These are phyloP conservation scores for Fomes fomentarius DNA, from an alignment of 1,284 basidiomycete species.

Conservation along the genomic window DNA sequence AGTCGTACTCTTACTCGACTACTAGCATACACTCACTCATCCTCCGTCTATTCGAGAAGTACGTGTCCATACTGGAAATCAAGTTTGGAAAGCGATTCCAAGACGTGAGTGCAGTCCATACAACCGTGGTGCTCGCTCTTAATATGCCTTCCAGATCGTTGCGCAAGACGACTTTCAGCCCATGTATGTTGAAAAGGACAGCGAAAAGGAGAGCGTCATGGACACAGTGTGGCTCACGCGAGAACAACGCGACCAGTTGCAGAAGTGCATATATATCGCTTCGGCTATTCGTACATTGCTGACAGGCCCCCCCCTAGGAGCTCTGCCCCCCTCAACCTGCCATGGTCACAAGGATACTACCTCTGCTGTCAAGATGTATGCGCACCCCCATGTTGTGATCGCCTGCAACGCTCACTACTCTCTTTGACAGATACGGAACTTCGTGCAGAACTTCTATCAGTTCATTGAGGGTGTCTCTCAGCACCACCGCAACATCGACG, in stretches of 20 bases:
- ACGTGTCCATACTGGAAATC: conserved; percentile 81
- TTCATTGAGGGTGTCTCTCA: conserved; percentile 95
- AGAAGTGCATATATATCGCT: conserved; percentile 62
- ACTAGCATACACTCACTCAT: conserved; percentile 85
- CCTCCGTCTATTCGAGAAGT: conserved; percentile 89
- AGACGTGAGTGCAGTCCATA: conserved; percentile 52
- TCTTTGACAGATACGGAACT: conserved; percentile 75
- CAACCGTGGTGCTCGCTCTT: background rate
- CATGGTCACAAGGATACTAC: conserved; percentile 96
- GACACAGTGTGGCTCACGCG: conserved; percentile 86
- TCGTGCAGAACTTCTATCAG: conserved; percentile 96
- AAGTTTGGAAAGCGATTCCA: conserved; percentile 88
- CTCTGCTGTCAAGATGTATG: conserved; percentile 91
- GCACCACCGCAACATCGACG: conserved; percentile 91
- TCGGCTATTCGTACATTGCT: no score
- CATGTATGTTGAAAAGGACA: conserved; percentile 80
- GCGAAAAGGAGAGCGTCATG: conserved; percentile 79
- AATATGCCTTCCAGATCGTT: conserved; percentile 65
- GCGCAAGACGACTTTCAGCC: conserved; percentile 90
- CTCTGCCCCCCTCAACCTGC: conserved; percentile 76
- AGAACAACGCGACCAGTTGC: conserved; percentile 65
- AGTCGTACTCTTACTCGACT: conserved; percentile 90
- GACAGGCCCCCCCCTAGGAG: conserved; percentile 45
- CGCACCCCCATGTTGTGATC: no score
- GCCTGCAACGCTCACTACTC: conserved; percentile 5